Evolutionary conservation across 1,284 basidiomycete genomes (phyloP), one percentile per base, ranked within the genome.

Genomic region (Golubevia sp.): DNA sequence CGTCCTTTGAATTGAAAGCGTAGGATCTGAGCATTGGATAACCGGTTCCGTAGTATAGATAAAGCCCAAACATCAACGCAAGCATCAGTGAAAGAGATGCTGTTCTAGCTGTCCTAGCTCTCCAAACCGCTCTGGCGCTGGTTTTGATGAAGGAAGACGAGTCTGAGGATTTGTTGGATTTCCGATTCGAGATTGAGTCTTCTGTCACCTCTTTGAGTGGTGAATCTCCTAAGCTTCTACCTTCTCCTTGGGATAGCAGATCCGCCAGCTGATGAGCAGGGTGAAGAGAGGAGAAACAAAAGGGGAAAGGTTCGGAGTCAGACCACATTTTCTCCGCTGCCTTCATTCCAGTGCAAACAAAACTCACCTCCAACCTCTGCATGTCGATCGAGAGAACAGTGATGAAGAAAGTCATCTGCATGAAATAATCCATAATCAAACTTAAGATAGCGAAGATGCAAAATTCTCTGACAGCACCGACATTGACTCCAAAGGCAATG

Each of bases 381-480:
- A 95, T 89, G 85, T 96, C 93, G 73, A 96, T 94, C 3, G 91
- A 92, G 24, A 96, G 85, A 20, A 96, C 92, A 18, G 93, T 91
- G 71, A 93, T 87, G 84, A 95, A 96, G 84, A 95, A 94, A 0
- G 92, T 94, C 81, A 95, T 92, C 23, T 94, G 91, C 61, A 96
- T 86, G 84, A 94, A 97, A 92, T 93, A 98, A 84, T 98, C 95
- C 26, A 94, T 93, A 44, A 97, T 90, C 44, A 98, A 88, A 5
- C 97, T 93, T 34, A 97, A 93, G 51, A 94, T 91, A 0, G 94
- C 93, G 82, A 98, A 97, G 3, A 90, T 87, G 84, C 94, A 97
- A 79, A 97, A 97, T 79, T 98, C 93, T 56, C 91, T 88, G 34
- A 97, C 93, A 1, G 93, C 92, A 24, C 91, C 90, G 1, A 88